Evolutionary conservation across 2,329 filamentous ascomycete genomes (phyloP).

Genomic region (Pseudogymnoascus sp.): DNA sequence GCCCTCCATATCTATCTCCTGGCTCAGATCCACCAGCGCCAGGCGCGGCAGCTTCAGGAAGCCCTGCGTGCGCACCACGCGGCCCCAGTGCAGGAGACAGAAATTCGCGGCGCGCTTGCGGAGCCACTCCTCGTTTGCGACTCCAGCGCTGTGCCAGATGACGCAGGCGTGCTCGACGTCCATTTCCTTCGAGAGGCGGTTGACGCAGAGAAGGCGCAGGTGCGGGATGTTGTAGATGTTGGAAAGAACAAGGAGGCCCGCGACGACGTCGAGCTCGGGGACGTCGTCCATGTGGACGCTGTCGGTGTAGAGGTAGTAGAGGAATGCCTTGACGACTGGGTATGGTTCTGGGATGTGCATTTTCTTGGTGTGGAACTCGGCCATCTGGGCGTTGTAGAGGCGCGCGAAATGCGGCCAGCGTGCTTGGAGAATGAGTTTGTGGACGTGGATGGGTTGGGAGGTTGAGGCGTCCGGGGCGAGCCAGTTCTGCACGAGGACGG

Average conservation of each 20-base stretch:
- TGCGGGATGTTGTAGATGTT: conserved; percentile 98
- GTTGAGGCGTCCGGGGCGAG: conserved; percentile 56
- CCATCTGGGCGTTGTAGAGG: conserved; percentile 89
- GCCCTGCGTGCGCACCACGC: conserved; percentile 80
- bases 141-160: conserved; percentile 88
- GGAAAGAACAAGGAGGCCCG: conserved; percentile 91
- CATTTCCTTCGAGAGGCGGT: conserved; percentile 80
- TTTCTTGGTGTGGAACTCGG: conserved; percentile 91
- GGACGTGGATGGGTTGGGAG: conserved; percentile 84
- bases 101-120: conserved; percentile 81
- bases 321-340: conserved; percentile 84
- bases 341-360: conserved; percentile 99
- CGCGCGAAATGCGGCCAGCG: conserved; percentile 96
- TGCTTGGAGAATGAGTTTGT: conserved; percentile 87
- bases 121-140: conserved; percentile 89
- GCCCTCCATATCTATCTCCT: conserved; percentile 91
- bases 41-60: conserved; percentile 74
- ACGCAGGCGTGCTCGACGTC: conserved; percentile 92
- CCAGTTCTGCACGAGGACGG: conserved; percentile 37
- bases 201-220: conserved; percentile 82
- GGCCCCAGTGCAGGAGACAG: conserved; percentile 90
- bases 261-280: conserved; percentile 73
- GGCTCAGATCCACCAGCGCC: conserved; percentile 82
- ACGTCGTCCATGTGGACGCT: conserved; percentile 60
- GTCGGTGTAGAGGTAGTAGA: conserved; percentile 96